Evolutionary conservation across 148 eudicot species (phyloP).

Genomic region (Fagopyrum esculentum): DNA sequence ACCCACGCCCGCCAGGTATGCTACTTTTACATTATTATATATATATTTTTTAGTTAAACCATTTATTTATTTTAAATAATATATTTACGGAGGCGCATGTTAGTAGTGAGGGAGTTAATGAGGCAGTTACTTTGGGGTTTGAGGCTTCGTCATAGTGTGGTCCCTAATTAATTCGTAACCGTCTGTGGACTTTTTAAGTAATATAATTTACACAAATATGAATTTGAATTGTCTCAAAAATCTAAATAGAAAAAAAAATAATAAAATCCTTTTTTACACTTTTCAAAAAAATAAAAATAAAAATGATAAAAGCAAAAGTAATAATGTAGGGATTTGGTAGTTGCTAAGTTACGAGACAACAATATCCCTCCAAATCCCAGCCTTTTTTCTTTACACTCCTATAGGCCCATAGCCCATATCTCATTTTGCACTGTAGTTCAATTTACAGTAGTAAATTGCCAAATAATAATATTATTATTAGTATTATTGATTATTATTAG

Average conservation of each 20-base stretch:
- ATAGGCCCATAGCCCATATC: neutral
- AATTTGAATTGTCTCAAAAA: neutral
- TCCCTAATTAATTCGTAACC: neutral
- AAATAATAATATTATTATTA: neutral
- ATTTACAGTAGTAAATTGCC: neutral
- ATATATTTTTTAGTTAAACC: neutral
- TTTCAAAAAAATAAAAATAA: neutral
- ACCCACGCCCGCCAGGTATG: conserved; percentile 80
- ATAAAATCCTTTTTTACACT: neutral
- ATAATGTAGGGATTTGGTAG: neutral
- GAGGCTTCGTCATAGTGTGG: neutral
- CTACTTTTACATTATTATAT: neutral
- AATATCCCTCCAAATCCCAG: neutral
- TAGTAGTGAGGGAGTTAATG: conserved; percentile 1
- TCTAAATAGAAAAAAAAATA: no score
- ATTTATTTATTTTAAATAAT: neutral
- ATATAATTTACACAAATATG: neutral
- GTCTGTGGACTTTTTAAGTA: neutral
- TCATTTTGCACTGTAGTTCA: neutral
- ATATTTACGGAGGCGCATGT: neutral
- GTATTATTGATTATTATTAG: neutral
- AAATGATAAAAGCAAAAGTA: neutral
- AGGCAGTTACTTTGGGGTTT: conserved; percentile 9
- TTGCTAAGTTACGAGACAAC: neutral
- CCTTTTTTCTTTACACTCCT: neutral